Percentiles rank a stretch among this genome's conserved stretches.
Evolutionary conservation across 805 yeast genomes (phyloP).

Genomic region (Pichia membranifaciens): DNA sequence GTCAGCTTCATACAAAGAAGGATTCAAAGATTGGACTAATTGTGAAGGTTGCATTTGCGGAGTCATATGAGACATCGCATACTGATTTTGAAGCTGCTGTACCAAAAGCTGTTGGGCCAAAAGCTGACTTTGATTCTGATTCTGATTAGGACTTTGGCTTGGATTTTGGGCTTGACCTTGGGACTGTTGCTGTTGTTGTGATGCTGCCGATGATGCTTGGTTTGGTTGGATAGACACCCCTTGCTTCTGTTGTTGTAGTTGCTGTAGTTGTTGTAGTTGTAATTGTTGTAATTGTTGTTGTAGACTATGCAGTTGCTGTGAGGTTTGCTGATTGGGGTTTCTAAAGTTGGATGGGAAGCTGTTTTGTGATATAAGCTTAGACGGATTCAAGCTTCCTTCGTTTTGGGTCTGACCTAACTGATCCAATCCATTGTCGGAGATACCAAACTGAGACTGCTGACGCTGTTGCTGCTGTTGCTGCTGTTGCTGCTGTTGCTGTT

Average conservation of each 20-base stretch:
- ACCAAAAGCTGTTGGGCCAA: constrained; percentile 29
- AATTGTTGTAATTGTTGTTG: constrained; percentile 24
- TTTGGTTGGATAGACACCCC: constrained; percentile 14
- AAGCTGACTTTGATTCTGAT: constrained; percentile 24
- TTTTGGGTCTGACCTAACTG: constrained; percentile 3
- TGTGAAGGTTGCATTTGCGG: constrained; percentile 25
- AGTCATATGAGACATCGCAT: constrained; percentile 19
- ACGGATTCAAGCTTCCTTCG: constrained; percentile 28
- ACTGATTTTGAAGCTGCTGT: constrained; percentile 24
- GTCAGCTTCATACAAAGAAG: constrained; percentile 4
- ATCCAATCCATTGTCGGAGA: not conserved
- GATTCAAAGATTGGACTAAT: constrained; percentile 23
- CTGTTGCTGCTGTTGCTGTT: constrained; percentile 6
- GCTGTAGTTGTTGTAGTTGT: constrained; percentile 23
- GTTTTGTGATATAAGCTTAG: constrained; percentile 35
- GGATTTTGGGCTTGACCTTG: constrained; percentile 21
- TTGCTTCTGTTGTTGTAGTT: constrained; percentile 13
- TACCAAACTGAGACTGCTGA: constrained; percentile 3
- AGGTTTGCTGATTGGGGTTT: constrained; percentile 25
- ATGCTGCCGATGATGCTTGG: constrained; percentile 14
- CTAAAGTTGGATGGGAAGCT: constrained; percentile 29
- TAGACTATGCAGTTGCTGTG: constrained; percentile 19
- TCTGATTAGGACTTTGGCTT: constrained; percentile 15
- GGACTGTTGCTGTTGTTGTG: constrained; percentile 23
- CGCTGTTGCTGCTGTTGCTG: constrained; percentile 12